Percentiles rank a stretch among this genome's conserved stretches.
These are phyloP conservation scores for Vitis hybrid DNA, from an alignment of 177 flowering plant genomes.

Conservation along the genomic window DNA sequence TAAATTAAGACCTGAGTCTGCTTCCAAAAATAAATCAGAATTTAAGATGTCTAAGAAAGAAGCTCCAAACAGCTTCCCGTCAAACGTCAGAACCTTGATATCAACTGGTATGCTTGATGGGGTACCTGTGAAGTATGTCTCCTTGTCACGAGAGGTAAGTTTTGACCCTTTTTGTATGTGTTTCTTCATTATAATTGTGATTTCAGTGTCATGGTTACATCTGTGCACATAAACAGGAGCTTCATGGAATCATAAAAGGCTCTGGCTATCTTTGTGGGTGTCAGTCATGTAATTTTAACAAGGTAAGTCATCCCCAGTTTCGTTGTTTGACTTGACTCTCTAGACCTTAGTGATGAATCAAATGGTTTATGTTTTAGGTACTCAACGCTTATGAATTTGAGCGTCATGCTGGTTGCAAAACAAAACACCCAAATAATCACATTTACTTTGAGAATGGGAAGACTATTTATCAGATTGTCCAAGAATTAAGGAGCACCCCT, in stretches of 20 bases:
- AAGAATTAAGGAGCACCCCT: constrained; percentile 39
- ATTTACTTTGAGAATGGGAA: constrained; percentile 40
- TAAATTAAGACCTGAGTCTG: constrained; percentile 21
- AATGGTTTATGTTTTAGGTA: constrained; percentile 15
- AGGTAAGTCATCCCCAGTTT: constrained; percentile 30
- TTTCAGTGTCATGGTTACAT: constrained; percentile 3
- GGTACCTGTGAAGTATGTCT: constrained; percentile 65
- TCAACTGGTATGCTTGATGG: constrained; percentile 86
- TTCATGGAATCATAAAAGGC: constrained; percentile 63
- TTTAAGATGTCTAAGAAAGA: constrained; percentile 50
- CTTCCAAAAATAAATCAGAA: constrained; percentile 42
- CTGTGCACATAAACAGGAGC: constrained; percentile 39
- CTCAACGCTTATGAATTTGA: constrained; percentile 38
- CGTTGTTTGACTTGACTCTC: background rate
- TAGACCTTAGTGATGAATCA: background rate
- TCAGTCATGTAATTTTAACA: constrained; percentile 52
- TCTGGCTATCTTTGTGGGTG: constrained; percentile 77
- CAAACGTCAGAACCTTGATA: constrained; percentile 72
- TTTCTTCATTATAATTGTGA: background rate
- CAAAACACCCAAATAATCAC: constrained; percentile 42
- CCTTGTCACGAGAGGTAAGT: constrained; percentile 73
- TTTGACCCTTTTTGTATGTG: background rate
- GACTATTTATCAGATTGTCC: constrained; percentile 40
- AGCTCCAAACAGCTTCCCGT: constrained; percentile 72
- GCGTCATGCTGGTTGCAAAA: constrained; percentile 37